phyloP scores from a whole-genome alignment of 225 moss, liverwort and hornwort species.

The Antitrichia curtipendula region DNA sequence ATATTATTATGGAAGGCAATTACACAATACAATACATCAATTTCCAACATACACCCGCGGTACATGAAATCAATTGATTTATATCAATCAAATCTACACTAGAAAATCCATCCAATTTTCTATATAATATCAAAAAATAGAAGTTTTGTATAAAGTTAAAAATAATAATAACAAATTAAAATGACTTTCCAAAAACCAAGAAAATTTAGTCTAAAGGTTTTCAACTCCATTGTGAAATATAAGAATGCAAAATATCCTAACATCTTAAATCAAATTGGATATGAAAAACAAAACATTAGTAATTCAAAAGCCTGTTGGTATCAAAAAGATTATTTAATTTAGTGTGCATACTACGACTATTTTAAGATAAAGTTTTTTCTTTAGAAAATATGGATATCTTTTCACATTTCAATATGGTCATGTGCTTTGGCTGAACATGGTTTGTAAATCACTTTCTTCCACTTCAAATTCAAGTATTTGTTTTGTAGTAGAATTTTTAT shows the following conservation, averaged over 20 bases:
- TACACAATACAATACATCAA: background rate
- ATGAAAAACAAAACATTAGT: background rate
- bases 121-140: accelerated
- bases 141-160: too few species aligned
- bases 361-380: too few species aligned
- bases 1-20: background rate
- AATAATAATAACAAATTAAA: background rate
- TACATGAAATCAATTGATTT: too few species aligned
- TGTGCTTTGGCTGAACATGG: background rate
- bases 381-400: too few species aligned
- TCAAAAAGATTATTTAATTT: too few species aligned
- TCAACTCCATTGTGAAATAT: background rate
- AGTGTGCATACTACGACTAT: too few species aligned
- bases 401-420: background rate
- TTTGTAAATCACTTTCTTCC: background rate
- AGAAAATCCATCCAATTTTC: too few species aligned
- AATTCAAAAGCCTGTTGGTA: background rate
- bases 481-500: too few species aligned
- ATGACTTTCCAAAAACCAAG: too few species aligned
- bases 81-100: background rate
- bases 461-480: background rate
- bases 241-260: too few species aligned
- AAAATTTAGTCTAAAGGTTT: too few species aligned
- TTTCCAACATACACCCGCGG: background rate
- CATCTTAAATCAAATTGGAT: too few species aligned